Conservation (phyloP, 169 alveolate genomes). For the Plasmodium gaboni region DNA sequence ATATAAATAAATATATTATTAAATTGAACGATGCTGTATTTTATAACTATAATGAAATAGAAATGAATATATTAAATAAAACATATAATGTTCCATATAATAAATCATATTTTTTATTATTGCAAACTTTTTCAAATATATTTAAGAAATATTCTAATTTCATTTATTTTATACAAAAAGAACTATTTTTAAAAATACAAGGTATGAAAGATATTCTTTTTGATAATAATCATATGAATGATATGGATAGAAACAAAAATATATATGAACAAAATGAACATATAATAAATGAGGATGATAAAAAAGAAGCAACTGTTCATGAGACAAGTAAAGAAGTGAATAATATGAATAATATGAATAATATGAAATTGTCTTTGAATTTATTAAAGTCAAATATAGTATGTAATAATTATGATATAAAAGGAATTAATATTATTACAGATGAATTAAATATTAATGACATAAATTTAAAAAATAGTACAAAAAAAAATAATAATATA, state of each 20-base stretch:
- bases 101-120: conserved; percentile 24
- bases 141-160: conserved; percentile 20
- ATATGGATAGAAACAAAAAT: too few species aligned
- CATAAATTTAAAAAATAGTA: not conserved
- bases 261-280: not conserved
- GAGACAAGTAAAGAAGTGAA: not conserved
- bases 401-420: not conserved
- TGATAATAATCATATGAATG: too few species aligned
- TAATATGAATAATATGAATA: not conserved
- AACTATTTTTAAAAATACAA: conserved; percentile 16
- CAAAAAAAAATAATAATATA: not conserved
- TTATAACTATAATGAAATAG: conserved; percentile 38
- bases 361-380: not conserved
- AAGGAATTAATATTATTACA: not conserved
- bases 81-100: not conserved
- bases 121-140: conserved; percentile 17
- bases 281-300: not conserved
- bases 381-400: not conserved
- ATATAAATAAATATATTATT: conserved; percentile 38
- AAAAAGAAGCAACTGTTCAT: not conserved
- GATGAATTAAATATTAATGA: not conserved
- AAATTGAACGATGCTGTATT: conserved; percentile 58
- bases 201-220: conserved; percentile 6
- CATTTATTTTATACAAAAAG: conserved; percentile 13
- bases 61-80: conserved; percentile 3